These are phyloP conservation scores for Mycena rebaudengoi DNA, from an alignment of 768 basidiomycete genomes.

Conservation along the genomic window DNA sequence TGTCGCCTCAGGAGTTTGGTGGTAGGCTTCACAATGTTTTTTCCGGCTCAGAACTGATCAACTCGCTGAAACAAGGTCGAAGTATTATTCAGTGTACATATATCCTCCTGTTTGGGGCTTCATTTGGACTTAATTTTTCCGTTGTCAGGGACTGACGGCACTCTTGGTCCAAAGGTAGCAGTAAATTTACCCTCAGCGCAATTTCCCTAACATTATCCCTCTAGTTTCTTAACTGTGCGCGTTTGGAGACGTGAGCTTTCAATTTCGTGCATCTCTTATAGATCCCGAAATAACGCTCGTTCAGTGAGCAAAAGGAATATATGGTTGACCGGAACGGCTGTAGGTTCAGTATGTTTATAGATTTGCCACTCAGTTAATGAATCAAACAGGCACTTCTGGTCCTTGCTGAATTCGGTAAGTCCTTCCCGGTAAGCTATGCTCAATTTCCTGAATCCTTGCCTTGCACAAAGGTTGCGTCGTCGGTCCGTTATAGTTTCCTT, in stretches of 20 bases:
- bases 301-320: conserved; percentile 1
- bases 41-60: not conserved
- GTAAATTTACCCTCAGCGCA: too few species aligned
- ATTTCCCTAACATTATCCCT: not conserved
- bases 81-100: not conserved
- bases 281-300: not conserved
- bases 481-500: not conserved
- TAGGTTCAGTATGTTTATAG: not conserved
- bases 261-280: not conserved
- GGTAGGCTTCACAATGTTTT: not conserved
- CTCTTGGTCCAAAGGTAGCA: not conserved
- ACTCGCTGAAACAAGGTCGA: not conserved
- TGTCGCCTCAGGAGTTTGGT: not conserved
- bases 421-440: not conserved
- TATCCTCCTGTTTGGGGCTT: not conserved
- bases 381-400: not conserved
- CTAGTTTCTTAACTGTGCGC: not conserved
- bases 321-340: not conserved
- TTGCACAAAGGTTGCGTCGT: not conserved
- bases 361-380: too few species aligned
- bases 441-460: not conserved
- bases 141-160: not conserved
- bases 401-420: not conserved
- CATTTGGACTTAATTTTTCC: not conserved
- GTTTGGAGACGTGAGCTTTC: not conserved